Evolutionary conservation across 1,139 yeast species (phyloP), one percentile per base, ranked within the genome.

Genomic region (Candida sp.): DNA sequence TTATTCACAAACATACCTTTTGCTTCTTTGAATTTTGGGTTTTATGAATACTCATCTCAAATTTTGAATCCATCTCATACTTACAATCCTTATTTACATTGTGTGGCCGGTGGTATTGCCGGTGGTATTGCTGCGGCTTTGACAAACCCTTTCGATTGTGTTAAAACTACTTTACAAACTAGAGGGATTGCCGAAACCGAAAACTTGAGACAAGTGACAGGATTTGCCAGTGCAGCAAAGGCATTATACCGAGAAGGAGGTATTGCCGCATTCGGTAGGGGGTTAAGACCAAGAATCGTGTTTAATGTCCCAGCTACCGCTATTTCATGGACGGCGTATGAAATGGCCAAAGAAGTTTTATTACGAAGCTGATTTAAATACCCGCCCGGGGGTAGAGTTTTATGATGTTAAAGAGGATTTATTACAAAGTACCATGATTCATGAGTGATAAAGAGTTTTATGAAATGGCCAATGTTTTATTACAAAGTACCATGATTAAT

Each of bases 241-340:
- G 89, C 85, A 21, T 79, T 93, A 49, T 83, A 81, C 57, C 64
- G 70, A 45, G 76, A 77, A 40, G 81, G 84, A 44, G 97, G 97
- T 4, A 54, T 77, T 50, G 54, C 56, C 33, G 95, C 96, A 0
- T 91, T 93, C 63, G 63, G 77, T 57, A 76, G 96, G 57, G 99
- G 99, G 23, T 73, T 91, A 58, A 83, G 84, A 59, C 98, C 99
- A 40, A 81, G 99, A 64, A 83, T 95, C 43, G 83, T 93, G 34
- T 87, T 95, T 51, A 90, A 91, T 63, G 91, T 93, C 62, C 99
- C 99, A 21, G 86, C 96, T 40, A 91, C 99, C 9, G 99, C 99
- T 30, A 91, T 93, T 48, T 84, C 96, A 51, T 93, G 99, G 99
- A 93, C 98, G 2, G 91, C 97, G 21, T 93, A 95, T 64, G 99